Evolutionary conservation across 228 moss, liverwort and hornwort genomes (phyloP).

Genomic region (Sphagnum magellanicum): DNA sequence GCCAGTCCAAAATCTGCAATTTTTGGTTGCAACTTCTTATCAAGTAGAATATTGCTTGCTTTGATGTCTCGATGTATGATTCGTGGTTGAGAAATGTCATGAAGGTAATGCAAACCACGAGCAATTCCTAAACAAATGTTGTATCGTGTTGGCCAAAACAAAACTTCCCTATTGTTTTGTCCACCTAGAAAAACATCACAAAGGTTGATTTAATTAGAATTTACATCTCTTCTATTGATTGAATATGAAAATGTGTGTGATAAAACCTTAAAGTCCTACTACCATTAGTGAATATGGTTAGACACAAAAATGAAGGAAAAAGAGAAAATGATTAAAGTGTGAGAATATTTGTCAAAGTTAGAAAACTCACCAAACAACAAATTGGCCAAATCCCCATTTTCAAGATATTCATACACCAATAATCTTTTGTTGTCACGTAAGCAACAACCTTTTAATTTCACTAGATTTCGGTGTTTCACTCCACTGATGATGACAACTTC

Average conservation of each 20-base stretch:
- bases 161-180: not conserved
- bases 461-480: slow-evolving; percentile 65
- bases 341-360: no score
- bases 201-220: no score
- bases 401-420: slow-evolving; percentile 62
- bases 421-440: slow-evolving; percentile 51
- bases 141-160: slow-evolving; percentile 29
- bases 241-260: no score
- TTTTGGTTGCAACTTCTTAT: slow-evolving; percentile 41
- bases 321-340: no score
- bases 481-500: slow-evolving; percentile 65
- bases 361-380: slow-evolving; percentile 35
- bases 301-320: no score
- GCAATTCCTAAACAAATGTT: slow-evolving; percentile 39
- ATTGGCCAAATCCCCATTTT: slow-evolving; percentile 43
- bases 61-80: slow-evolving; percentile 52
- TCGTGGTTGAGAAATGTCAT: slow-evolving; percentile 34
- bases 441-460: slow-evolving; percentile 71
- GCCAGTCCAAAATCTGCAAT: slow-evolving; percentile 56
- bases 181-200: no score
- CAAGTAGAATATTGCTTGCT: slow-evolving; percentile 41
- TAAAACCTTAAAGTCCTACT: no score
- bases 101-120: slow-evolving; percentile 42
- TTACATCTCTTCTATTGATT: no score
- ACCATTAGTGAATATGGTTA: no score